These are phyloP conservation scores for Mucor saturninus DNA, from an alignment of 371 early-diverging fungal genomes.

Conservation along the genomic window DNA sequence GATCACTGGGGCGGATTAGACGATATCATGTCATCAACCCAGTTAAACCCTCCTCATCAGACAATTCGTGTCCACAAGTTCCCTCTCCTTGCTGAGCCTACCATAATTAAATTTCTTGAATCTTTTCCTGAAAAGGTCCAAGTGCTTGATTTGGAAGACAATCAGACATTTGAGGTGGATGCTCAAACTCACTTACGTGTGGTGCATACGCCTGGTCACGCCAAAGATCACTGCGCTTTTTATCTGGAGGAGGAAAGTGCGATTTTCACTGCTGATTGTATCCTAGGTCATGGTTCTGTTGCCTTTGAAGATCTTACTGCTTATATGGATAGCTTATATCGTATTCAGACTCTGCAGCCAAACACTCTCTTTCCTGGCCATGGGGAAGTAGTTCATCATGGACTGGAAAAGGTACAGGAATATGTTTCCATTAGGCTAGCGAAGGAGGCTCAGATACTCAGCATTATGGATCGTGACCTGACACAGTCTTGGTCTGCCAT, in stretches of 20 bases:
- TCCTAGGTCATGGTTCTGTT: conserved; percentile 76
- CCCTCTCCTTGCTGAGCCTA: conserved; percentile 16
- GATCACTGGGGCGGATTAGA: conserved; percentile 83
- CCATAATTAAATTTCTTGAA: conserved; percentile 18
- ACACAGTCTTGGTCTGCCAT: conserved; percentile 10
- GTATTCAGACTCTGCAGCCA: conserved; percentile 39
- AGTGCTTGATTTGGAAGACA: conserved; percentile 41
- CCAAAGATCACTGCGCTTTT: conserved; percentile 71
- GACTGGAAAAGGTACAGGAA: conserved; percentile 30
- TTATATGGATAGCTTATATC: conserved; percentile 66
- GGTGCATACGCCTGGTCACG: conserved; percentile 77
- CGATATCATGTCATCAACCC: conserved; percentile 43
- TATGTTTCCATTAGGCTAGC: conserved; percentile 25
- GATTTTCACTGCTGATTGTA: conserved; percentile 75
- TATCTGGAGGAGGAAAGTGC: conserved; percentile 64
- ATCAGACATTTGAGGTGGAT: conserved; percentile 55
- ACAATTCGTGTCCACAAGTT: conserved; percentile 38
- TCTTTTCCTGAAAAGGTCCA: conserved; percentile 32
- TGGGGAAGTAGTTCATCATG: conserved; percentile 53
- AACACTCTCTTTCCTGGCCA: conserved; percentile 56
- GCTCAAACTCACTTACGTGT: conserved; percentile 52
- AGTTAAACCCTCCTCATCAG: conserved; percentile 13
- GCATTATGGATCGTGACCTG: conserved; percentile 24
- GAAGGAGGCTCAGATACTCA: conserved; percentile 38
- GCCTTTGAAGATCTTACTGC: conserved; percentile 71